A percentile compares a stretch with the other conserved stretches of the same genome.
Evolutionary conservation across 2,329 filamentous ascomycete species (phyloP).

Genomic region (Phialemoniopsis sp.): DNA sequence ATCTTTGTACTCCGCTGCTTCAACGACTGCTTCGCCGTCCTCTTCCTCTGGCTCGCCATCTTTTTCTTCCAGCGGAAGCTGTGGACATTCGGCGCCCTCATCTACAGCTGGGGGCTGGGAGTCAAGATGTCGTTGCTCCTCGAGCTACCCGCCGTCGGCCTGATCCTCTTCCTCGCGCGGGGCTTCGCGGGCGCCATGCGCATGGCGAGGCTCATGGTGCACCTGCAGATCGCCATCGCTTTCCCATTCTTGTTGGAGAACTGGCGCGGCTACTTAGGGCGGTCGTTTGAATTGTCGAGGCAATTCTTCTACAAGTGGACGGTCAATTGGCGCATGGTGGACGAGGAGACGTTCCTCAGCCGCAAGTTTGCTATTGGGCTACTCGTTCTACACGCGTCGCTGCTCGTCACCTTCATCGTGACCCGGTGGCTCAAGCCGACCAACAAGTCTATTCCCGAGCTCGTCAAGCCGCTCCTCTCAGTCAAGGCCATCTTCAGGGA

Average conservation of each 20-base stretch:
- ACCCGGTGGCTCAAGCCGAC: constrained; percentile 71
- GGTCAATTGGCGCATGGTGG: constrained; percentile 97
- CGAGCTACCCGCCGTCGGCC: constrained; percentile 73
- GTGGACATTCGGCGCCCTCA: constrained; percentile 69
- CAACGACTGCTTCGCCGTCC: constrained; percentile 87
- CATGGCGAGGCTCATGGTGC: constrained; percentile 66
- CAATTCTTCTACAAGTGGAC: constrained; percentile 98
- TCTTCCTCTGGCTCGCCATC: constrained; percentile 81
- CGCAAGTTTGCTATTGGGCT: constrained; percentile 64
- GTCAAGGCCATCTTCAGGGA: constrained; percentile 12
- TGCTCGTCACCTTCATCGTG: constrained; percentile 63
- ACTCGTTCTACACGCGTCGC: constrained; percentile 57
- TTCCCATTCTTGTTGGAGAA: constrained; percentile 67
- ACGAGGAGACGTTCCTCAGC: constrained; percentile 73
- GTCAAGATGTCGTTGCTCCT: constrained; percentile 93
- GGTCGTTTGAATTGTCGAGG: constrained; percentile 87
- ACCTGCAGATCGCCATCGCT: constrained; percentile 68
- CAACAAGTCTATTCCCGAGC: constrained; percentile 48
- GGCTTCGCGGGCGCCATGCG: constrained; percentile 63
- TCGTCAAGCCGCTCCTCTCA: constrained; percentile 40
- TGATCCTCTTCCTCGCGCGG: constrained; percentile 70
- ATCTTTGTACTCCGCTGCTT: constrained; percentile 91
- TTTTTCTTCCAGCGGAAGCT: constrained; percentile 68
- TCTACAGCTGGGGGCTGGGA: constrained; percentile 78
- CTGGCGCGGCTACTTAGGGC: constrained; percentile 66